Evolutionary conservation across 805 yeast species (phyloP).

Genomic region (Metschnikowia arizonensis): DNA sequence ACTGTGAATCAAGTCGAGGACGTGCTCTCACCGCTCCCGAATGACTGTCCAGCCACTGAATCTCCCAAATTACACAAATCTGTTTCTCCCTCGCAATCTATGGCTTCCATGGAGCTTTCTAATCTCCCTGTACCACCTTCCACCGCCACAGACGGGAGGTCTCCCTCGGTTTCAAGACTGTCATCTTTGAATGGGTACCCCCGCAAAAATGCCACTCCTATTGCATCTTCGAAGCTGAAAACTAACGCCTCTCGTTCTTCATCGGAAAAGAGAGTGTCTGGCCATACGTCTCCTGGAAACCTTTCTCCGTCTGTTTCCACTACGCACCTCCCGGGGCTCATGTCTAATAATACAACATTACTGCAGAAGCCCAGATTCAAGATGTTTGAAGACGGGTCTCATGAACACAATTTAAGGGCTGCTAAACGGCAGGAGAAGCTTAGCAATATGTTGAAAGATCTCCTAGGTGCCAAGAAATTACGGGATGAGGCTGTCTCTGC

Average conservation of each 20-base stretch:
- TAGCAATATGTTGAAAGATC: slow-evolving; percentile 68
- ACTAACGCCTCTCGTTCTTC: slow-evolving; percentile 20
- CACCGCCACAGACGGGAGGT: slow-evolving; percentile 8
- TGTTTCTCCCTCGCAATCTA: slow-evolving; percentile 8
- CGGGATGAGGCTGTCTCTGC: slow-evolving; percentile 71
- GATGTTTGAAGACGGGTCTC: slow-evolving; percentile 64
- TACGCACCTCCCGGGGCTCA: slow-evolving; percentile 12
- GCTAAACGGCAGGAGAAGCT: slow-evolving; percentile 77
- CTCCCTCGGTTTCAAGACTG: slow-evolving; percentile 19
- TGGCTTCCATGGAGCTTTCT: slow-evolving; percentile 8
- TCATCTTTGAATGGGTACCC: slow-evolving; percentile 14
- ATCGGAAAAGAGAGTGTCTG: slow-evolving; percentile 16
- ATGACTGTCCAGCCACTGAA: slow-evolving; percentile 14
- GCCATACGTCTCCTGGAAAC: slow-evolving; percentile 9
- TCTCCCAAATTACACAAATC: slow-evolving; percentile 10
- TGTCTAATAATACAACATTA: slow-evolving; percentile 6
- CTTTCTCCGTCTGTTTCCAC: slow-evolving; percentile 14
- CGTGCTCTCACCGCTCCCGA: slow-evolving; percentile 18
- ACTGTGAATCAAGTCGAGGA: slow-evolving; percentile 12
- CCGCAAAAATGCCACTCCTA: slow-evolving; percentile 9
- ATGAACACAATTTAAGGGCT: slow-evolving; percentile 73
- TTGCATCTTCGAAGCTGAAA: slow-evolving; percentile 12
- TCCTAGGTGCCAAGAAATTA: slow-evolving; percentile 67
- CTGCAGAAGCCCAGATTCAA: slow-evolving; percentile 44
- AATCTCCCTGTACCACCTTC: slow-evolving; percentile 2